Evolutionary conservation across 805 yeast genomes (phyloP), one percentile per base, ranked within the genome.

Genomic region (Hanseniaspora singularis): DNA sequence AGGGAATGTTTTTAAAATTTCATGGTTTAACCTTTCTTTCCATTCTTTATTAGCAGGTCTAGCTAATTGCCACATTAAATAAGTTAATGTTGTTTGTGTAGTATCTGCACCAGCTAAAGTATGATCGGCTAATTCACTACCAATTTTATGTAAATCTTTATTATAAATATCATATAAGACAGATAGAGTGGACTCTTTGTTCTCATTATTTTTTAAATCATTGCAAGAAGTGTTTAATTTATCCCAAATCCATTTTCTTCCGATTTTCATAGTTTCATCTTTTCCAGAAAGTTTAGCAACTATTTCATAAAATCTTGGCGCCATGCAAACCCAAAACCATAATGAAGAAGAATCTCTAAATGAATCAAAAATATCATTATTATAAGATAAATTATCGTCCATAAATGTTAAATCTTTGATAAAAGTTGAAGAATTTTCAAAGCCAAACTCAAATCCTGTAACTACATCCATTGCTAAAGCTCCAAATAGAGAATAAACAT

Each of bases 31-130:
- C 30, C 55, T 57, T 3, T 56, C 49, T 57, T 81, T 88, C 52
- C 73, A 65, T 15, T 60, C 56, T 5, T 53, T 50, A 52, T 75
- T 64, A 12, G 59, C 57, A 0, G 76, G 76, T 49, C 74, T 63
- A 2, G 83, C 76, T 31, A 79, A 56, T 55, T 77, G 77, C 64
- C 73, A 79, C 18, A 74, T 65, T 44, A 75, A 60, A 56, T 72
- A 81, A 0, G 83, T 66, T 49, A 80, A 57, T n/a, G 78, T 76
- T 6, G 76, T 69, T 0, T 81, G 84, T 1, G 83, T 79, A 4
- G 88, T 80, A 55, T 79, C 81, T 56, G 81, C 87, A 3, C 88
- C 88, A 0, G 88, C 88, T 38, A 81, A 79, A 32, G 79, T 68
- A 57, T 80, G 84, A 55, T 80, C 88, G 38, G 72, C 68, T 23